These are phyloP conservation scores for Xylaria nigripes DNA, from an alignment of 495 filamentous ascomycete species.

Conservation along the genomic window DNA sequence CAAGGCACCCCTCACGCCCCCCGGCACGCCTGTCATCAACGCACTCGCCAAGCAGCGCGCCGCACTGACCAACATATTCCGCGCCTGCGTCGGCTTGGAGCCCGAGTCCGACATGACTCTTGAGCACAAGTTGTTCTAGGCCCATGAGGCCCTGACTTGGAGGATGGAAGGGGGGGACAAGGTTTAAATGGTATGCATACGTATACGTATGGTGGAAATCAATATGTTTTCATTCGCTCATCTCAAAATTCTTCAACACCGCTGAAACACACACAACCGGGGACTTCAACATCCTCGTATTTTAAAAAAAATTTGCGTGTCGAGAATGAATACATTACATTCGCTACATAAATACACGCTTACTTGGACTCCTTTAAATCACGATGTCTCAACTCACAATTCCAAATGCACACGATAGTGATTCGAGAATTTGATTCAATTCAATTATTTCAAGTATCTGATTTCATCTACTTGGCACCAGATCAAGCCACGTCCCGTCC, in stretches of 20 bases:
- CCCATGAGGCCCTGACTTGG: too few species aligned
- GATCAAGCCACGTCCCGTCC: too few species aligned
- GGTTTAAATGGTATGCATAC: neutral
- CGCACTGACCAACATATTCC: conserved; percentile 96
- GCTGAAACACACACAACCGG: neutral
- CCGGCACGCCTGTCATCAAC: conserved; percentile 94
- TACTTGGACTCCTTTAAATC: too few species aligned
- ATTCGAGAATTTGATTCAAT: too few species aligned
- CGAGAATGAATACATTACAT: neutral
- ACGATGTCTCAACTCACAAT: too few species aligned
- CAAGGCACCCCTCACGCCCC: conserved; percentile 93
- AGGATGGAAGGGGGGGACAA: neutral
- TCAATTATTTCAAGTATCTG: too few species aligned
- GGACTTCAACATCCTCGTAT: conserved; percentile 9
- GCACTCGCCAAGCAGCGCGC: conserved; percentile 92
- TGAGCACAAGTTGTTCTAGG: conserved; percentile 90
- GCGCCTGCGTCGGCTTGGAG: conserved; percentile 93
- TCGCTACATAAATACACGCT: neutral
- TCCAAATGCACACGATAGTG: too few species aligned
- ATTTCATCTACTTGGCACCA: too few species aligned
- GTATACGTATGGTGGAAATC: too few species aligned
- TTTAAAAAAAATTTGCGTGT: neutral
- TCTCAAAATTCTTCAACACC: conserved; percentile 5
- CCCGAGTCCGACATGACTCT: conserved; percentile 99
- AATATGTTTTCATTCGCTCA: conserved; percentile 2